Conservation (phyloP, 805 yeast species). For the Pichia gijzeniarum region DNA sequence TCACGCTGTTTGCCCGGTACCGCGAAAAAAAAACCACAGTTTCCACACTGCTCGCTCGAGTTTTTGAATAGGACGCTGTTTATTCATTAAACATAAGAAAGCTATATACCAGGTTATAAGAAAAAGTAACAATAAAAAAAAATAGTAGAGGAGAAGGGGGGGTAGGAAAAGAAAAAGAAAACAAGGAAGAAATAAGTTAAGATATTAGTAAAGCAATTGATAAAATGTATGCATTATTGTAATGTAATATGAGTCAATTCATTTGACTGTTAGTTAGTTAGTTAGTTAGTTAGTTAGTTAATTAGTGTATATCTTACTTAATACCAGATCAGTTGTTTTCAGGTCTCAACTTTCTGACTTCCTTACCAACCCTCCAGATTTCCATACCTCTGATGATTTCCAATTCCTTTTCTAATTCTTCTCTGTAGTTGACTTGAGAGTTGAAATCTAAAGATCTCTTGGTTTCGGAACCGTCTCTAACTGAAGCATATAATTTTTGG, state of each 20-base stretch:
- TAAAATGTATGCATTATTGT: background rate
- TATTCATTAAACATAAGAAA: slow-evolving; percentile 36
- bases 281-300: too few relatives aligned
- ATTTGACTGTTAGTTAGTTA: too few relatives aligned
- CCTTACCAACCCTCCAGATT: slow-evolving; percentile 99
- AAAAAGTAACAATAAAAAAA: background rate
- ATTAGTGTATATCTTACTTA: too few relatives aligned
- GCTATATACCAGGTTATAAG: slow-evolving; percentile 16
- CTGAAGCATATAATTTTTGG: slow-evolving; percentile 91
- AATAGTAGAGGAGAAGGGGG: slow-evolving; percentile 10
- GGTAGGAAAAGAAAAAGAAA: background rate
- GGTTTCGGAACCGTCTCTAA: slow-evolving; percentile 95
- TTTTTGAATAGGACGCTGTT: slow-evolving; percentile 25
- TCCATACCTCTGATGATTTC: slow-evolving; percentile 92
- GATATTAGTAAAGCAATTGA: background rate
- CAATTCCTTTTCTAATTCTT: slow-evolving; percentile 88
- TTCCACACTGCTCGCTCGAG: too few relatives aligned
- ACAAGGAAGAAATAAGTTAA: background rate
- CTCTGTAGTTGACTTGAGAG: slow-evolving; percentile 98
- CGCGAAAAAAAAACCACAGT: too few relatives aligned
- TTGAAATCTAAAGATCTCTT: slow-evolving; percentile 97
- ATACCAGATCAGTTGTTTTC: slow-evolving; percentile 72
- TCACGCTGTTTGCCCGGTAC: too few relatives aligned
- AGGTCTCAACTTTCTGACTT: slow-evolving; percentile 99
- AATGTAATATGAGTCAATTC: too few relatives aligned